A percentile compares a stretch with the other conserved stretches of the same genome.
phyloP scores from a whole-genome alignment of 2,329 filamentous ascomycete species.

The Colletotrichum graminicola region DNA sequence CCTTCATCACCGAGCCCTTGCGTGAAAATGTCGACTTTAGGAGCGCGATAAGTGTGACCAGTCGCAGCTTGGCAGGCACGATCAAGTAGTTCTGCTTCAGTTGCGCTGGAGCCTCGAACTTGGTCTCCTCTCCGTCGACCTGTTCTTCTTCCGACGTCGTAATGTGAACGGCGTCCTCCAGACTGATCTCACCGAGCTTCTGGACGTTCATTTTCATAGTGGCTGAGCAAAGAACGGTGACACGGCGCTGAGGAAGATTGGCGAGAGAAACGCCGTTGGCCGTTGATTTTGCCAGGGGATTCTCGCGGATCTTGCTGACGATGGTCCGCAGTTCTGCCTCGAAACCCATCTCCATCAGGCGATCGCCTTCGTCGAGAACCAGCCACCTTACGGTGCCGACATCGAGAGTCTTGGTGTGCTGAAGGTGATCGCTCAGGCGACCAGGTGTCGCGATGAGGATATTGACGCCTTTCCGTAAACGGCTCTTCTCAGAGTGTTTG shows the following conservation, averaged over 20 bases:
- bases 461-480: conserved; percentile 92
- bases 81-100: conserved; percentile 93
- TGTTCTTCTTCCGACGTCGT: conserved; percentile 70
- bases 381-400: conserved; percentile 93
- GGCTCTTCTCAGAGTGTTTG: conserved; percentile 88
- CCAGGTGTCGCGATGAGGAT: conserved; percentile 96
- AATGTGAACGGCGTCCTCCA: conserved; percentile 92
- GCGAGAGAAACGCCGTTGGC: conserved; percentile 69
- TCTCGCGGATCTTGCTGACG: conserved; percentile 80
- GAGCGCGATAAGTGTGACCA: conserved; percentile 87
- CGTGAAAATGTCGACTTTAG: conserved; percentile 90
- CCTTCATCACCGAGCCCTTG: conserved; percentile 94
- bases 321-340: conserved; percentile 93
- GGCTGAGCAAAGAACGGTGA: conserved; percentile 93
- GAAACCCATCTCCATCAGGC: conserved; percentile 98
- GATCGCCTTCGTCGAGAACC: conserved; percentile 94
- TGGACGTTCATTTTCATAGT: conserved; percentile 99
- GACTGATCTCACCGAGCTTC: conserved; percentile 90
- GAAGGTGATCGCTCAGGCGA: conserved; percentile 88
- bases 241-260: conserved; percentile 79
- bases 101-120: conserved; percentile 88
- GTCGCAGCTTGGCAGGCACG: conserved; percentile 87
- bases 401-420: conserved; percentile 90
- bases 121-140: conserved; percentile 63
- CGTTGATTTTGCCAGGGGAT: conserved; percentile 69